Conservation (phyloP, 768 basidiomycete species). For the Auricularia auricula-judae region DNA sequence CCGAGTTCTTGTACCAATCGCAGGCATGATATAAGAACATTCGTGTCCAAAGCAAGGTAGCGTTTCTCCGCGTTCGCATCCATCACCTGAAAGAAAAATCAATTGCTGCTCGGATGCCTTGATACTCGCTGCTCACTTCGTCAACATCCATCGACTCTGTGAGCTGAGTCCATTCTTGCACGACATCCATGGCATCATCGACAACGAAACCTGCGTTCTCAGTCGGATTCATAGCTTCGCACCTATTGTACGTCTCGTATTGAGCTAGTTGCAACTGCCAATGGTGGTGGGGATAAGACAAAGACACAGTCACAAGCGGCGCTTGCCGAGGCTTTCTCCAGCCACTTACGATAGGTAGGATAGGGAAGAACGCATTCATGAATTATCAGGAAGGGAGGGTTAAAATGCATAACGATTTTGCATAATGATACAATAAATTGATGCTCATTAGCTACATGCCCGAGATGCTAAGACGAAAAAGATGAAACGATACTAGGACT, state of each 20-base stretch:
- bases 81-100: background rate
- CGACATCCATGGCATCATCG: background rate
- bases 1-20: slow-evolving; percentile 55
- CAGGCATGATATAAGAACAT: slow-evolving; percentile 60
- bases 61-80: slow-evolving; percentile 1
- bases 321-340: background rate
- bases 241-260: background rate
- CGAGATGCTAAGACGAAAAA: slow-evolving; percentile 4
- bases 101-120: background rate
- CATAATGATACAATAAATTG: slow-evolving; percentile 15
- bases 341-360: background rate
- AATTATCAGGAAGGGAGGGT: background rate
- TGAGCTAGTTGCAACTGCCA: too few relatives aligned
- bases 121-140: background rate
- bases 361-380: background rate
- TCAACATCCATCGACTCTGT: background rate
- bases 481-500: slow-evolving; percentile 1
- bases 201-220: background rate
- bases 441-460: too few relatives aligned
- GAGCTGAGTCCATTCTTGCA: background rate
- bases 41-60: slow-evolving; percentile 66
- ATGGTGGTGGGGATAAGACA: background rate
- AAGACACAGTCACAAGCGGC: background rate
- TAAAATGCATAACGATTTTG: slow-evolving; percentile 14
- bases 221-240: background rate